Evolutionary conservation across 2,329 filamentous ascomycete species (phyloP), one percentile per base, ranked within the genome.

Genomic region (Epichloe hybrida): DNA sequence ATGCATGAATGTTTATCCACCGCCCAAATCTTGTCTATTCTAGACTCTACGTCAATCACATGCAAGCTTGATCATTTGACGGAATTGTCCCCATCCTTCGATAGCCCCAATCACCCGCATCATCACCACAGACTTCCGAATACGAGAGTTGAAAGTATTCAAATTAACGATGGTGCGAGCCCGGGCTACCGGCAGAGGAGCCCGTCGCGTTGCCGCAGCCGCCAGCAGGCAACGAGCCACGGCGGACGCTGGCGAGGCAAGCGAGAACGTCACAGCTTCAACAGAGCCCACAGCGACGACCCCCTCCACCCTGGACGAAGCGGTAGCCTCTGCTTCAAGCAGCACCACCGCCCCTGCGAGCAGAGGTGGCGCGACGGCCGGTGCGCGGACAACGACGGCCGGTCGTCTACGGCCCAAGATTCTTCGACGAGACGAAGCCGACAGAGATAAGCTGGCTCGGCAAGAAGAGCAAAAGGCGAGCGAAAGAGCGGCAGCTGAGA

Each of bases 361-460:
- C 2, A 66, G 65, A 21, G 64, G 63, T 7, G 56, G 64, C 37
- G 61, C 66, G 5, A 58, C 69, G 4, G 62, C 65, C 38, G 64
- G 64, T 9, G 62, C 68, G 13, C 58, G 67, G 31, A 67, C 66
- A 17, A 59, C 66, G n/a, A 60, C 62, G 20, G 53, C 61, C 9
- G 66, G 65, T 39, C 67, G 73, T 38, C 75, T 76, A 49, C 69
- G 68, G 48, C 74, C 74, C 34, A 75, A 69, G 55, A 72, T 70
- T 52, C 59, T 75, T 46, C 68, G 74, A 49, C 65, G 74, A 68
- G 72, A 76, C 62, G 73, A 75, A 50, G 68, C 70, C 6, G 72
- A 75, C 48, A 65, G 74, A 58, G 71, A 74, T 49, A 68, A 57
- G 48, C 61, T 76, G 9, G 73, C 73, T 44, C 64, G 69, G 12